Percentiles rank a stretch among this genome's conserved stretches.
phyloP scores from a whole-genome alignment of 345 rosid species.

The Populus pruinosa region DNA sequence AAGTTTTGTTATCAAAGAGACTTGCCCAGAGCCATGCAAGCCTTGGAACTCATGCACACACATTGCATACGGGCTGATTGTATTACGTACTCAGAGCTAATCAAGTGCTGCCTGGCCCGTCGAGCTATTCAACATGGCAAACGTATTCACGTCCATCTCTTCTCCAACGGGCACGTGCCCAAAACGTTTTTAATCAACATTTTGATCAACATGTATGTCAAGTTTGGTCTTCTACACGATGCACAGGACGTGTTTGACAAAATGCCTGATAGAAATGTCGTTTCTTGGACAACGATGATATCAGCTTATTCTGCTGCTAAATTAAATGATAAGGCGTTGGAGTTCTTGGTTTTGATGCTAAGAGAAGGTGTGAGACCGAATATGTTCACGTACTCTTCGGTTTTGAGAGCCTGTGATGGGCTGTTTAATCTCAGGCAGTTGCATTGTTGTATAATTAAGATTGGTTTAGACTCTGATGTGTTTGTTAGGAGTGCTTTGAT shows the following conservation, averaged over 20 bases:
- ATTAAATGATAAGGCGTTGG: constrained; percentile 23
- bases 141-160: constrained; percentile 48
- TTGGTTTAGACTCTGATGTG: constrained; percentile 62
- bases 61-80: constrained; percentile 51
- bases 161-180: constrained; percentile 42
- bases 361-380: constrained; percentile 58
- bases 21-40: constrained; percentile 51
- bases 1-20: constrained; percentile 47
- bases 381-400: constrained; percentile 61
- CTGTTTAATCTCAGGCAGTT: constrained; percentile 45
- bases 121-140: constrained; percentile 47
- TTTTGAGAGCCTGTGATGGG: constrained; percentile 50
- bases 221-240: constrained; percentile 38
- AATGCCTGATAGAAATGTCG: constrained; percentile 36
- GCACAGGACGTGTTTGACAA: constrained; percentile 39
- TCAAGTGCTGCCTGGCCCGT: constrained; percentile 52
- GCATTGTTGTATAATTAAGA: constrained; percentile 48
- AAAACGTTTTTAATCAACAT: constrained; percentile 44
- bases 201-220: constrained; percentile 52
- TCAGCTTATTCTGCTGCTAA: constrained; percentile 47
- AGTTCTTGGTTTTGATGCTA: constrained; percentile 43
- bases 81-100: constrained; percentile 49
- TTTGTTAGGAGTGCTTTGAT: constrained; percentile 66
- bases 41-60: constrained; percentile 48
- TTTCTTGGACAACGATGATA: constrained; percentile 76